Conservation (phyloP, 2,329 filamentous ascomycete species). For the Mycosphaerella arachidis region DNA sequence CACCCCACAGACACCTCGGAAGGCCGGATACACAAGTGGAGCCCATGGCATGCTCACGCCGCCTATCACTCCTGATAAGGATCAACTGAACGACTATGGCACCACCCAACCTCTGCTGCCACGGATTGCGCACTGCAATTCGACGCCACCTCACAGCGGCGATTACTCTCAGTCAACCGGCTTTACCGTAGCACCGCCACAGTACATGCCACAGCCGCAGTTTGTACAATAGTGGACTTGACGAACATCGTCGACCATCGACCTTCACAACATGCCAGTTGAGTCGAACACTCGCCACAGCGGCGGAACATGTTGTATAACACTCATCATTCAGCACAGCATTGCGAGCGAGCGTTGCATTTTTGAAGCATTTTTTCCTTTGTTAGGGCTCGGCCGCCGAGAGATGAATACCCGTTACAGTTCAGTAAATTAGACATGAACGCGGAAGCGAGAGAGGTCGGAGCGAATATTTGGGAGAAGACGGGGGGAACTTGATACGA, state of each 20-base stretch:
- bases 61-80: conserved; percentile 72
- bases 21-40: conserved; percentile 62
- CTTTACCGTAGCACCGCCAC: conserved; percentile 15
- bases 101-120: conserved; percentile 23
- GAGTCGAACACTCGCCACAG: conserved; percentile 1
- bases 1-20: conserved; percentile 74
- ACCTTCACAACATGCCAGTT: background rate
- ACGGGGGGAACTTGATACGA: background rate
- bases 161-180: conserved; percentile 24
- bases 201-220: conserved; percentile 28
- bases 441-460: conserved; percentile 1
- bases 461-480: conserved; percentile 5
- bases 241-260: background rate
- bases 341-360: conserved; percentile 31
- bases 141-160: conserved; percentile 32
- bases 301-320: conserved; percentile 21
- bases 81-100: conserved; percentile 29
- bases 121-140: conserved; percentile 22
- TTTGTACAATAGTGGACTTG: conserved; percentile 25
- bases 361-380: conserved; percentile 24
- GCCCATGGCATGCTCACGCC: conserved; percentile 77
- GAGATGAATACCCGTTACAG: conserved; percentile 2
- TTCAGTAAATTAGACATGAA: conserved; percentile 2
- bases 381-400: conserved; percentile 20
- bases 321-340: conserved; percentile 29